Evolutionary conservation across 176 grass and related monocot genomes (phyloP).

Genomic region (Rhynchospora tenuis): DNA sequence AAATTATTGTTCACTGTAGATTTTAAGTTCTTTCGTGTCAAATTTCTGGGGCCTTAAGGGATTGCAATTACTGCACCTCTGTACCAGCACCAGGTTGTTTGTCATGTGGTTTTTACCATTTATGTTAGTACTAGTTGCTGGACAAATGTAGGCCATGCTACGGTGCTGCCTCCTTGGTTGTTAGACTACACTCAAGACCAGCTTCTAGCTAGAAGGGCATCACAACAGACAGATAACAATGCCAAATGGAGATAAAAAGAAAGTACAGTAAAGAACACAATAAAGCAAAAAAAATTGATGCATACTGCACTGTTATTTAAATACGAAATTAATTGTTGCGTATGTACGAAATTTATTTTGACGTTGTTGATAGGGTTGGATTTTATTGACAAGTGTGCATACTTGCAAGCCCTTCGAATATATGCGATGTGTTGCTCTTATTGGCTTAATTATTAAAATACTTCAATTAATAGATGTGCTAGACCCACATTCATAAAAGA

Average conservation of each 20-base stretch:
- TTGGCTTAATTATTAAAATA: conserved; percentile 8
- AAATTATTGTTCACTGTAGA: background rate
- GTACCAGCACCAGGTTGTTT: background rate
- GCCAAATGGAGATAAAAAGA: background rate
- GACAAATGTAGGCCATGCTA: background rate
- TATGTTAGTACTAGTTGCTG: background rate
- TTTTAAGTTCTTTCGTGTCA: background rate
- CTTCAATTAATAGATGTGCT: background rate
- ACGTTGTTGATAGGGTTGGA: background rate
- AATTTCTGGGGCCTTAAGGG: background rate
- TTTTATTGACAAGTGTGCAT: conserved; percentile 4
- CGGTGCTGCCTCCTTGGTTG: background rate
- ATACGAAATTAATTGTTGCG: background rate
- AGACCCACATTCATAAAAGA: conserved; percentile 2
- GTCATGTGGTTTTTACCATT: background rate
- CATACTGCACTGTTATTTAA: background rate
- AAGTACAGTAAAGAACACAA: background rate
- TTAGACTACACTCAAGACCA: background rate
- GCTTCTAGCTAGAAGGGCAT: background rate
- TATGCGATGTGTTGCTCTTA: background rate
- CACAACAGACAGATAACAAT: background rate
- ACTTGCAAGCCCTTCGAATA: background rate
- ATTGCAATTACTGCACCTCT: background rate
- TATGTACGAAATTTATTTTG: background rate
- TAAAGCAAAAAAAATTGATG: background rate